Conservation (phyloP, 352 stramenopile genomes). For the Discostella stelligera region DNA sequence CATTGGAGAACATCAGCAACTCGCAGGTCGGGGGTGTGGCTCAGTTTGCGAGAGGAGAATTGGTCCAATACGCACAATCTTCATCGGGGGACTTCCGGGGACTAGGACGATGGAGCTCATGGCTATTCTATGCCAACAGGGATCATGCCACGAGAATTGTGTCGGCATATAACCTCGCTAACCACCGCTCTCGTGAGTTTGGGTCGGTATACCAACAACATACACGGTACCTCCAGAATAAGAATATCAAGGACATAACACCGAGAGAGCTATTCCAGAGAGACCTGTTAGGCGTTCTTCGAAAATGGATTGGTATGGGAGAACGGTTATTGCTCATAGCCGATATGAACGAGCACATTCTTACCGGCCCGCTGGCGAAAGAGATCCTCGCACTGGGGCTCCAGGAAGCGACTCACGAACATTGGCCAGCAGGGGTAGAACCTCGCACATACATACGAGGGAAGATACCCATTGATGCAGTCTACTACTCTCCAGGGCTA, state of each 20-base stretch:
- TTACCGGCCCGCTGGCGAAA: background rate
- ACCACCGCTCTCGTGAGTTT: no score
- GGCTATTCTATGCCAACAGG: no score
- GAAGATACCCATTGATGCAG: background rate
- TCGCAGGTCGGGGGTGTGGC: no score
- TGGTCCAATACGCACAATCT: no score
- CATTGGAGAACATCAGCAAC: no score
- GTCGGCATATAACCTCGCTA: no score
- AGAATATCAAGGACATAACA: background rate
- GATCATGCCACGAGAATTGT: no score
- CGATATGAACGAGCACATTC: constrained; percentile 2
- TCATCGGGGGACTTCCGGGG: no score
- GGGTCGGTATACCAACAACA: no score
- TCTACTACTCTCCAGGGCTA: background rate
- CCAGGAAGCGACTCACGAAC: background rate
- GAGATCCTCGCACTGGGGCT: background rate
- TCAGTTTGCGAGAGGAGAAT: no score
- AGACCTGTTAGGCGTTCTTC: background rate
- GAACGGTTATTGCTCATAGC: background rate
- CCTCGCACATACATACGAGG: background rate
- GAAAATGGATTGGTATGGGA: background rate
- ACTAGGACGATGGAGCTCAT: no score
- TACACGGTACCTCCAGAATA: no score
- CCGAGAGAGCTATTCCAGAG: background rate
- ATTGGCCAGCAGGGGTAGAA: background rate